Evolutionary conservation across 2,329 filamentous ascomycete species (phyloP).

Genomic region (Sclerotinia spermophila): DNA sequence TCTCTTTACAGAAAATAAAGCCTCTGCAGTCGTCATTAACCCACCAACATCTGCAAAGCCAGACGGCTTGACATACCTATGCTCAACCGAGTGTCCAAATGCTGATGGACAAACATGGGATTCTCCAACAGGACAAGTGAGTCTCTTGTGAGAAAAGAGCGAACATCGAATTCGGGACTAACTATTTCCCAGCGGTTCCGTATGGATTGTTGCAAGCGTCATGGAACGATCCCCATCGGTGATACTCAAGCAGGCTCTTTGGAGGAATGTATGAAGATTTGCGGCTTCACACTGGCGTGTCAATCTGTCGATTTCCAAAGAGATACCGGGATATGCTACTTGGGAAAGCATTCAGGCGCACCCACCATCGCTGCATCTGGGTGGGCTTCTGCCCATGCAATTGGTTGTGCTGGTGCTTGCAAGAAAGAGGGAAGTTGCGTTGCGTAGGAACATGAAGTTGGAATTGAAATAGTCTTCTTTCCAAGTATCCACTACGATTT

Average conservation of each 20-base stretch:
- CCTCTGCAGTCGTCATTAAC: not conserved
- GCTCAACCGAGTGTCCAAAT: constrained; percentile 10
- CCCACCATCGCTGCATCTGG: constrained; percentile 5
- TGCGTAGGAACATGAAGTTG: not conserved
- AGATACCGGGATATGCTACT: not conserved
- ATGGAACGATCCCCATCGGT: not conserved
- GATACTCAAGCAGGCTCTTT: not conserved
- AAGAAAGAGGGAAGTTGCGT: constrained; percentile 4
- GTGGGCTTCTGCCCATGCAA: constrained; percentile 14
- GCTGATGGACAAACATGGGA: constrained; percentile 15
- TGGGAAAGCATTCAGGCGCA: constrained; percentile 2
- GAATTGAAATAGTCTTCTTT: not conserved
- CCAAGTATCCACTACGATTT: no score
- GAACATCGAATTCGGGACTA: not conserved
- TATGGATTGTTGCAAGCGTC: constrained; percentile 3
- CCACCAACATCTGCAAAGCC: not conserved
- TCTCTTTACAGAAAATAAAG: not conserved
- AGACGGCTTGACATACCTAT: not conserved
- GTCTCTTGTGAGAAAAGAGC: not conserved
- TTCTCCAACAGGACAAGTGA: constrained; percentile 7
- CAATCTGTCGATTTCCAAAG: not conserved
- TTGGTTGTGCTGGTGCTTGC: constrained; percentile 11
- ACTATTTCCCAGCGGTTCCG: not conserved
- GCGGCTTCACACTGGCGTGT: not conserved
- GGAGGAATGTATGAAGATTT: constrained; percentile 12